Evolutionary conservation across 257 asterid genomes (phyloP).

Genomic region (Eustoma russellianum): DNA sequence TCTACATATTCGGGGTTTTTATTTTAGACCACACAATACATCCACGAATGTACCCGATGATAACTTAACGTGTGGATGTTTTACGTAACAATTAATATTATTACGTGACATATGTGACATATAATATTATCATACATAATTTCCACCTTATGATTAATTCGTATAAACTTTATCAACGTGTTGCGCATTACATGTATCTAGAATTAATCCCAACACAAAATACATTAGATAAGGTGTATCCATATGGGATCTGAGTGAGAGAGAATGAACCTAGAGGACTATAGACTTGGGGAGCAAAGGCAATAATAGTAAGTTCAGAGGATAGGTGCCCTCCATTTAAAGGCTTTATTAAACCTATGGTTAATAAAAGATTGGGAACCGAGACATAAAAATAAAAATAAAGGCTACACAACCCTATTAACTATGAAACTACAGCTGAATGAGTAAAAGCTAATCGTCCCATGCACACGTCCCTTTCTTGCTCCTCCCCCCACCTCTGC

Average conservation of each 20-base stretch:
- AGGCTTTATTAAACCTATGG: conserved; percentile 28
- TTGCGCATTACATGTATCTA: too few relatives aligned
- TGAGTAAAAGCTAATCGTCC: conserved; percentile 65
- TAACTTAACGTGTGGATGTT: too few relatives aligned
- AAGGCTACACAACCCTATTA: conserved; percentile 28
- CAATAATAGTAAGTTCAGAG: conserved; percentile 35
- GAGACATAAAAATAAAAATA: conserved; percentile 13
- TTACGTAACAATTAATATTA: too few relatives aligned
- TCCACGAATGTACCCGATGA: too few relatives aligned
- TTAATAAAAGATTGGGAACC: conserved; percentile 18
- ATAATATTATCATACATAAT: too few relatives aligned
- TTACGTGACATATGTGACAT: too few relatives aligned
- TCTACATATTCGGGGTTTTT: too few relatives aligned
- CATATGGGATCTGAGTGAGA: not conserved
- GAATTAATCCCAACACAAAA: too few relatives aligned
- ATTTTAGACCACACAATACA: too few relatives aligned
- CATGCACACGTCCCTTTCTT: conserved; percentile 88
- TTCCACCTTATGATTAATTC: too few relatives aligned
- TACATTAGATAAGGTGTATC: too few relatives aligned
- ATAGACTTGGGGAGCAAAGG: not conserved
- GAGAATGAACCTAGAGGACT: conserved; percentile 11
- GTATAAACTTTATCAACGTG: too few relatives aligned
- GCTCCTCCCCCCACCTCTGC: conserved; percentile 72
- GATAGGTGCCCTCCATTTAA: conserved; percentile 80
- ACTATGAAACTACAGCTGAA: conserved; percentile 86